These are phyloP conservation scores for Cylindricascospora bacillispora DNA, from an alignment of 1,139 yeast species.

Conservation along the genomic window DNA sequence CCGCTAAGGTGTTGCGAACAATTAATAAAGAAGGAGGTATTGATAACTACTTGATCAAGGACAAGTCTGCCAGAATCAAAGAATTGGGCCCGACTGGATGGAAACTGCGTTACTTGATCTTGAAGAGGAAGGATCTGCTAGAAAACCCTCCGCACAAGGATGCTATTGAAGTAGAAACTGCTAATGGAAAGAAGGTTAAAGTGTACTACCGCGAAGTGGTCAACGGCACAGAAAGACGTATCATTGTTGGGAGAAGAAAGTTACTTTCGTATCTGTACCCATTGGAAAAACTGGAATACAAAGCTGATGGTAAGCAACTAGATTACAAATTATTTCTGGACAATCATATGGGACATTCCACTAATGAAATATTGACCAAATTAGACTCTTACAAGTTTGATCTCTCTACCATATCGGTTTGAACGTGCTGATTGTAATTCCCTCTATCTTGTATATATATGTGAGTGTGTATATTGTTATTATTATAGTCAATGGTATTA, in stretches of 20 bases:
- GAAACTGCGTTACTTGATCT: constrained; percentile 67
- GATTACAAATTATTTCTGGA: constrained; percentile 35
- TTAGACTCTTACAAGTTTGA: constrained; percentile 30
- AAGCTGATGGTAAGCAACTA: constrained; percentile 33
- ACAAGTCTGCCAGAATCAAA: constrained; percentile 77
- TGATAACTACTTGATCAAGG: constrained; percentile 76
- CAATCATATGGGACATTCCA: constrained; percentile 27
- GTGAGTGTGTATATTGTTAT: no score
- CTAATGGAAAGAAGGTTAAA: constrained; percentile 29
- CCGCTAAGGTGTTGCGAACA: constrained; percentile 76
- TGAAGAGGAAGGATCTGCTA: constrained; percentile 28
- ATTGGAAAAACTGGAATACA: constrained; percentile 34
- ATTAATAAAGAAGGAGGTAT: constrained; percentile 89
- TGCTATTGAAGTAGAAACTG: constrained; percentile 21
- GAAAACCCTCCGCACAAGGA: constrained; percentile 25
- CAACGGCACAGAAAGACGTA: constrained; percentile 33
- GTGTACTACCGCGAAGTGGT: constrained; percentile 39
- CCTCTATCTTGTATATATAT: no score
- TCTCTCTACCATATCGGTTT: constrained; percentile 21
- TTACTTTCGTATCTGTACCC: constrained; percentile 44
- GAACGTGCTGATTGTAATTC: neutral
- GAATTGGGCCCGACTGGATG: constrained; percentile 89
- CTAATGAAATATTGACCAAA: constrained; percentile 26
- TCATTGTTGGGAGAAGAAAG: constrained; percentile 53
- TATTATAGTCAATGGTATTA: no score